Conservation (phyloP, 2,329 filamentous ascomycete species). For the Alternaria alternata region DNA sequence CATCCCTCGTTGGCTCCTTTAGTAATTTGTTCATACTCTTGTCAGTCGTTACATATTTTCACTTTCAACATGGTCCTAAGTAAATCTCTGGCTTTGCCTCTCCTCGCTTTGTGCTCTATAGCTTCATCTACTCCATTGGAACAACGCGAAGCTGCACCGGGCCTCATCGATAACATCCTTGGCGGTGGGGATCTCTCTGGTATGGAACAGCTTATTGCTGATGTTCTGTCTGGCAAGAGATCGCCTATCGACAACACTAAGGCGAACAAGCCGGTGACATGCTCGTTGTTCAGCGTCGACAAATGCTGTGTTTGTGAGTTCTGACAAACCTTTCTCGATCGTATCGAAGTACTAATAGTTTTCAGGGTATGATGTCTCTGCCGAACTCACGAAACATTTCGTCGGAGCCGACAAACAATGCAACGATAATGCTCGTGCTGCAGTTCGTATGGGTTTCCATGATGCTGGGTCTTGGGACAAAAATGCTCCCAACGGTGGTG, state of each 20-base stretch:
- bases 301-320: slow-evolving; percentile 43
- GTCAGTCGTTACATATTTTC: neutral
- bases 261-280: slow-evolving; percentile 32
- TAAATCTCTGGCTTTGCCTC: neutral
- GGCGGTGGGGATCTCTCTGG: slow-evolving; percentile 23
- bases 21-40: neutral
- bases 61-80: slow-evolving; percentile 9
- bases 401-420: slow-evolving; percentile 35
- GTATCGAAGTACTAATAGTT: slow-evolving; percentile 13
- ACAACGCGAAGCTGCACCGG: slow-evolving; percentile 28
- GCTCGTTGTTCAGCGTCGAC: slow-evolving; percentile 26
- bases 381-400: slow-evolving; percentile 39
- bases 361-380: slow-evolving; percentile 42
- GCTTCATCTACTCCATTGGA: slow-evolving; percentile 33
- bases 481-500: slow-evolving; percentile 48
- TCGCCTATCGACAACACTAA: slow-evolving; percentile 37
- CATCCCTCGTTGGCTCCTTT: neutral
- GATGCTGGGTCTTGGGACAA: slow-evolving; percentile 49
- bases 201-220: slow-evolving; percentile 36
- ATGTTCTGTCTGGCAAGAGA: slow-evolving; percentile 36
- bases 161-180: slow-evolving; percentile 37
- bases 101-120: slow-evolving; percentile 12
- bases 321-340: neutral
- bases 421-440: slow-evolving; percentile 47
- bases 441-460: slow-evolving; percentile 48